Percentiles rank a stretch among this genome's conserved stretches.
Conservation (phyloP, 495 filamentous ascomycete genomes). For the Penicillium bialowiezense region DNA sequence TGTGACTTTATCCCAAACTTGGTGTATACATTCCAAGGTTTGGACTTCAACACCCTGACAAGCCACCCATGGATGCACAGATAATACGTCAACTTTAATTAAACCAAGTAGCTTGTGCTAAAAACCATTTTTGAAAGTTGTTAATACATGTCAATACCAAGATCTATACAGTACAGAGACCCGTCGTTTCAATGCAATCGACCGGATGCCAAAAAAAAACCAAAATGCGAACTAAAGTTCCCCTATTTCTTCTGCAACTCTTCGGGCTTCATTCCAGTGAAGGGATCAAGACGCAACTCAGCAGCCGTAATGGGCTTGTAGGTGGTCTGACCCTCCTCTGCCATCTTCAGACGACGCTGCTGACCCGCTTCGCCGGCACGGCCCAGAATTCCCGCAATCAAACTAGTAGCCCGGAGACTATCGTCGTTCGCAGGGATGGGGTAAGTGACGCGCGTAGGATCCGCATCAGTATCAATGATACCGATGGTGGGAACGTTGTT, state of each 20-base stretch:
- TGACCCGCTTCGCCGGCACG: constrained; percentile 80
- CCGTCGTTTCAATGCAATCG: constrained; percentile 23
- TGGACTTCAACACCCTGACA: too few relatives aligned
- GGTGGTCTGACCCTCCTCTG: constrained; percentile 54
- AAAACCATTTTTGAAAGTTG: constrained; percentile 12
- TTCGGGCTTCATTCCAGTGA: constrained; percentile 20
- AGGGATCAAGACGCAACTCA: constrained; percentile 27
- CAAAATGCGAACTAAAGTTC: constrained; percentile 9
- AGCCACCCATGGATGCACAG: too few relatives aligned
- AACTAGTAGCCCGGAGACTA: constrained; percentile 73
- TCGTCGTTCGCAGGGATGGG: constrained; percentile 97
- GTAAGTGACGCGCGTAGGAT: constrained; percentile 94
- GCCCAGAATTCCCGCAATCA: constrained; percentile 84
- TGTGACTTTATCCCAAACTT: too few relatives aligned
- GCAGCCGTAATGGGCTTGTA: constrained; percentile 48
- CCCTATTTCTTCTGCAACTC: constrained; percentile 18
- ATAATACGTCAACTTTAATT: too few relatives aligned
- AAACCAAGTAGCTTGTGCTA: too few relatives aligned
- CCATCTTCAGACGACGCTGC: constrained; percentile 56
- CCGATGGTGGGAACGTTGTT: constrained; percentile 92
- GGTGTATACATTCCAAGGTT: too few relatives aligned
- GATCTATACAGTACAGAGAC: constrained; percentile 37
- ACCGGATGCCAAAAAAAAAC: constrained; percentile 11
- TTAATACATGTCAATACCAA: constrained; percentile 33
- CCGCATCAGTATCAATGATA: constrained; percentile 87